Conservation (phyloP, 208 protist species). For the Trypanosomatidae sp. region DNA sequence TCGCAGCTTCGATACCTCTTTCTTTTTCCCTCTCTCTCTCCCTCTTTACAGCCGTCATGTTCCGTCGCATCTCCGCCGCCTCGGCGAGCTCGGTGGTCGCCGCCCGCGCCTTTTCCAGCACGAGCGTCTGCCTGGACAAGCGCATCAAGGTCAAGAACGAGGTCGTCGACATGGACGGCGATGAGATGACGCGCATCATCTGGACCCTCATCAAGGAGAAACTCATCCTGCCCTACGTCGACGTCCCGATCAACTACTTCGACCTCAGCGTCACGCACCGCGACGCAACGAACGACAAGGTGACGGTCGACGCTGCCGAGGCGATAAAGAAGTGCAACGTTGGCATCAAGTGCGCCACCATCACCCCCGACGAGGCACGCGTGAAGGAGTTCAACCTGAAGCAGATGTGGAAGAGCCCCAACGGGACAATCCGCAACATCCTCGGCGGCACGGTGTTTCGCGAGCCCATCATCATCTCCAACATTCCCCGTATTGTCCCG, state of each 20-base stretch:
- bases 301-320: constrained; percentile 95
- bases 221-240: constrained; percentile 96
- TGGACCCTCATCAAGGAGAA: constrained; percentile 98
- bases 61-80: constrained; percentile 44
- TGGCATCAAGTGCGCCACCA: constrained; percentile 98
- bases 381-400: constrained; percentile 97
- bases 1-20: neutral
- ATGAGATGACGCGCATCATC: constrained; percentile 98
- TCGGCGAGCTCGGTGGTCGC: constrained; percentile 24
- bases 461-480: constrained; percentile 97
- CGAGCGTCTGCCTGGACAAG: constrained; percentile 45
- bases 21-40: neutral
- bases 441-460: constrained; percentile 98
- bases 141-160: constrained; percentile 90
- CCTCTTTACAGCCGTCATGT: constrained; percentile 31
- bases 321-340: constrained; percentile 95
- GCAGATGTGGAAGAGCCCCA: constrained; percentile 98
- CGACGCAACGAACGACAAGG: constrained; percentile 95
- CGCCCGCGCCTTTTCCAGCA: constrained; percentile 48
- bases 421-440: constrained; percentile 99
- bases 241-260: constrained; percentile 96
- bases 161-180: constrained; percentile 97
- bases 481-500: constrained; percentile 91
- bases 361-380: constrained; percentile 97
- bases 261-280: constrained; percentile 95